A percentile compares a stretch with the other conserved stretches of the same genome.
Conservation (phyloP, 2,329 filamentous ascomycete genomes). For the Ceratocystiopsis brevicomis region DNA sequence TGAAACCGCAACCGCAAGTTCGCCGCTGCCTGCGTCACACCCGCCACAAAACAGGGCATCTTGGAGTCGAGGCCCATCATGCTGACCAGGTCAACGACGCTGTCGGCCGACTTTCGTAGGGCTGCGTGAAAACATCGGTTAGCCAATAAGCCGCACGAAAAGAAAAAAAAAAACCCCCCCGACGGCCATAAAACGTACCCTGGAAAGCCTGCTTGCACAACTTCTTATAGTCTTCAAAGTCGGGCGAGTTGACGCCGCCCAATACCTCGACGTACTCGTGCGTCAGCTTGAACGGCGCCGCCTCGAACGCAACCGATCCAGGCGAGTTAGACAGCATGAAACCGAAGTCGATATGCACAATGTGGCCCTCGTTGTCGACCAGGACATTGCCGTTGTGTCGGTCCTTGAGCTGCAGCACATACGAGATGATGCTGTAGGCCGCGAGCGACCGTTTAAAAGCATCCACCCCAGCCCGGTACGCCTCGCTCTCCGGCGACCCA, state of each 20-base stretch:
- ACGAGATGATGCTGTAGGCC: slow-evolving; percentile 71
- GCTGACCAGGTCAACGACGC: slow-evolving; percentile 63
- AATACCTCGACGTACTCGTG: slow-evolving; percentile 74
- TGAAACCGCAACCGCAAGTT: slow-evolving; percentile 59
- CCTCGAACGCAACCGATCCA: slow-evolving; percentile 68
- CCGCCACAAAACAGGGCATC: slow-evolving; percentile 68
- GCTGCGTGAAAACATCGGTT: slow-evolving; percentile 22
- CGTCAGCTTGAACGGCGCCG: slow-evolving; percentile 66
- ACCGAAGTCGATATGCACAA: slow-evolving; percentile 77
- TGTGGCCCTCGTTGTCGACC: slow-evolving; percentile 70
- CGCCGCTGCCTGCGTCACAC: slow-evolving; percentile 50
- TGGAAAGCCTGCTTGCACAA: slow-evolving; percentile 73
- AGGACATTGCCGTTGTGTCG: slow-evolving; percentile 75
- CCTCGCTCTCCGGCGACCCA: slow-evolving; percentile 48
- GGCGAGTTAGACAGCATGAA: slow-evolving; percentile 82
- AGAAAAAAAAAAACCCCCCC: not conserved
- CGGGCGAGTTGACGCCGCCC: slow-evolving; percentile 49
- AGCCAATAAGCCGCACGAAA: not conserved
- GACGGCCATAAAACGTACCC: slow-evolving; percentile 24
- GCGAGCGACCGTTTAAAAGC: slow-evolving; percentile 69
- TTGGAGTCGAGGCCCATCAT: slow-evolving; percentile 71
- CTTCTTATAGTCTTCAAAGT: slow-evolving; percentile 58
- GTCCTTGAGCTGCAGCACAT: slow-evolving; percentile 69
- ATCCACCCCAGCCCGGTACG: slow-evolving; percentile 53
- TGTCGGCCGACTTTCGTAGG: slow-evolving; percentile 57